Percentiles rank a stretch among this genome's conserved stretches.
Conservation (phyloP, 208 protist genomes). For the Tetramitus jugosus region DNA sequence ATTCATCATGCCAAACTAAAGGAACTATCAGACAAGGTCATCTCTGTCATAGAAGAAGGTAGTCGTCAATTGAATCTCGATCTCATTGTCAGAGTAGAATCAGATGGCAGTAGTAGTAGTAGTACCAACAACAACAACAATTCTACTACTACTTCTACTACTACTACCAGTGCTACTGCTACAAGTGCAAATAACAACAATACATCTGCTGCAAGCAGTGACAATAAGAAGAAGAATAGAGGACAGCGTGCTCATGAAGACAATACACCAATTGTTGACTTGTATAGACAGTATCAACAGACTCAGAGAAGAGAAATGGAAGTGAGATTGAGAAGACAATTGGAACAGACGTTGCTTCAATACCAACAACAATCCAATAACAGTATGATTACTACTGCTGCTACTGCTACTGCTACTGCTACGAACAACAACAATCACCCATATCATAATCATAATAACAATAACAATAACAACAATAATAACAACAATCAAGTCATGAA, state of each 20-base stretch:
- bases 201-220: background rate
- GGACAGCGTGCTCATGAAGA: slow-evolving; percentile 23
- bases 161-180: background rate
- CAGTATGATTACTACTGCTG: no score
- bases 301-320: slow-evolving; percentile 5
- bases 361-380: no score
- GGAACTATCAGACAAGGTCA: slow-evolving; percentile 6
- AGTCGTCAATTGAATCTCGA: slow-evolving; percentile 19
- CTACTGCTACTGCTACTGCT: no score
- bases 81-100: slow-evolving; percentile 16
- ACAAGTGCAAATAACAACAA: background rate
- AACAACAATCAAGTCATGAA: no score
- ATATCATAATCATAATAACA: no score
- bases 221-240: background rate
- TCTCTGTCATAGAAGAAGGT: slow-evolving; percentile 23
- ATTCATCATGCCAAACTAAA: background rate
- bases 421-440: no score
- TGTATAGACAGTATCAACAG: background rate
- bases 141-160: background rate
- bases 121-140: slow-evolving; percentile 15
- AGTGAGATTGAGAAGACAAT: background rate
- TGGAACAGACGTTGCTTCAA: background rate
- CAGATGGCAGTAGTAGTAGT: background rate
- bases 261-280: slow-evolving; percentile 19
- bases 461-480: no score